Base-by-base conservation (phyloP, 1,284 basidiomycete species). In the Grifola frondosa region DNA sequence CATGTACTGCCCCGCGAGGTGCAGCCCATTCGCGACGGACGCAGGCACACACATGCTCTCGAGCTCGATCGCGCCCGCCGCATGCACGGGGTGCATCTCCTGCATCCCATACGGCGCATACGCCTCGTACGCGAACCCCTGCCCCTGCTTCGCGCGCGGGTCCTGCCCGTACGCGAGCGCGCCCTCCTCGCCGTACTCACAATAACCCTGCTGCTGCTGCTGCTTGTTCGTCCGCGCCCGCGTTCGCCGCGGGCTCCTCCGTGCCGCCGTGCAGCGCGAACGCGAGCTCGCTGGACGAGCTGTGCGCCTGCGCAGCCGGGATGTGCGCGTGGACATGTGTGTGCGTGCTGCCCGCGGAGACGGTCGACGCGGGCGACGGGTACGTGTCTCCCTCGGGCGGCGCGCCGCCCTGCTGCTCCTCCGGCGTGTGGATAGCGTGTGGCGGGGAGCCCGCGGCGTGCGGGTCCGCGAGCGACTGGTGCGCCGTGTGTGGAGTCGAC, bases 41-140 rank as follows among this genome's bases (percentile, higher is more conserved):
- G 52, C 55, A 1, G 55, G 56, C 21, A 58, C 56, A 34, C 56
- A 58, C 50, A 58, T 57, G 23, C 52, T 46, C 38, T 40, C 36
- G 29, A 58, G 43, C 48, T 58, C 52, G 35, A 58, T 49, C 19
- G 56, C 56, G 32, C 53, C 52, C 12, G 49, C 42, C 26, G 48
- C 48, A 33, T 58, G 53, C 25, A 42, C 44, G 9, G 45, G 44
- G 42, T 41, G 33, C 44, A 46, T 42, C 36, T 30, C 40, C 29
- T 42, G 30, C 9, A 37, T 23, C 7, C 46, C 48, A 22, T 40
- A 40, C 10, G 40, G 44, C 5, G 48, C 5, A 28, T 43, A 46
- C 11, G 42, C 40, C 21, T 24, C 20, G 17, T 39, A 37, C 15
- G 33, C 17, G 24, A 45, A 44, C 16, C 19, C 13, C 10, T 46